phyloP scores from a whole-genome alignment of 1,284 basidiomycete species.

The Xanthoconium separans region DNA sequence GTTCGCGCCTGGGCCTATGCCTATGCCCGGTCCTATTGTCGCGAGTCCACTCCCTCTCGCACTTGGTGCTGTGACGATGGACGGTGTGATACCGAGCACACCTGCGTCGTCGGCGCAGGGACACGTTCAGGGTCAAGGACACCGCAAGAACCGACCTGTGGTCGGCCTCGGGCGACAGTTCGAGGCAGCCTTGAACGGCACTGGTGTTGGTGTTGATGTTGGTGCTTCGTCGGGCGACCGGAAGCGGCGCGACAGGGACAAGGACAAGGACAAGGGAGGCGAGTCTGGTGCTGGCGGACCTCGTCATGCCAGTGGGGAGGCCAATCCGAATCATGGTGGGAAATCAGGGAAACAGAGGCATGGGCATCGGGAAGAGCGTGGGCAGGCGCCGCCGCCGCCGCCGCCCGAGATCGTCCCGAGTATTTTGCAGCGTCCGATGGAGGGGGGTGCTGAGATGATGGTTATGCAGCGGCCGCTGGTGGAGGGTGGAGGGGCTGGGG shows the following conservation, averaged over 20 bases:
- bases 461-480: constrained; percentile 17
- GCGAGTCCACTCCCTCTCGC: neutral
- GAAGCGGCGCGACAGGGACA: constrained; percentile 32
- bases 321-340: neutral
- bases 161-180: constrained; percentile 61
- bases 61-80: constrained; percentile 8
- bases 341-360: constrained; percentile 25
- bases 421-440: constrained; percentile 35
- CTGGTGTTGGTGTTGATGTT: constrained; percentile 48
- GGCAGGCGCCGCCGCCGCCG: neutral
- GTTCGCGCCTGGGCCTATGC: neutral
- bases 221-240: constrained; percentile 28
- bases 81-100: neutral
- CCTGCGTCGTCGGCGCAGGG: constrained; percentile 19
- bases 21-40: neutral
- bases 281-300: neutral
- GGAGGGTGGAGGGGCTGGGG: constrained; percentile 2
- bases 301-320: neutral
- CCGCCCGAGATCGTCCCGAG: constrained; percentile 25
- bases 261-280: constrained; percentile 10
- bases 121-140: neutral
- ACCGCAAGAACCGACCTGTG: constrained; percentile 51
- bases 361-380: constrained; percentile 7
- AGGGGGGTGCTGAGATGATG: constrained; percentile 6
- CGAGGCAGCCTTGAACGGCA: constrained; percentile 56